These are phyloP conservation scores for Rhododendron ferrugineum DNA, from an alignment of 148 eudicot species.

Conservation along the genomic window DNA sequence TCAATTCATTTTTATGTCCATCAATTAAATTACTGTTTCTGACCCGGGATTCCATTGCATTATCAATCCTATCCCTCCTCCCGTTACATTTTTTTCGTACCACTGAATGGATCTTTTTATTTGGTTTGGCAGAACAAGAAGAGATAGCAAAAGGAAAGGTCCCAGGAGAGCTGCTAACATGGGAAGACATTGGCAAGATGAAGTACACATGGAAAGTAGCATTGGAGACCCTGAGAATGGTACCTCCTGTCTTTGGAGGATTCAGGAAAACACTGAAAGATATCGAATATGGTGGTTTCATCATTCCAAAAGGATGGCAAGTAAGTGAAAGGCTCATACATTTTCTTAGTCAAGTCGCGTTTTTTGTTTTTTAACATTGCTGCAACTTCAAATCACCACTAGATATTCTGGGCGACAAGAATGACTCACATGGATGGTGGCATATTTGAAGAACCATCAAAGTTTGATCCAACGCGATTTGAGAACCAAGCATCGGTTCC, in stretches of 20 bases:
- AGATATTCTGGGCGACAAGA: background rate
- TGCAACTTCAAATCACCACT: background rate
- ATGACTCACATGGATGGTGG: background rate
- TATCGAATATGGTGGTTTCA: constrained; percentile 34
- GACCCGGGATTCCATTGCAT: background rate
- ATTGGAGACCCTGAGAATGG: constrained; percentile 32
- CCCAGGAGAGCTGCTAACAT: constrained; percentile 30
- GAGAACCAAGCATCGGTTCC: constrained; percentile 35
- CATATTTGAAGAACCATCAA: constrained; percentile 38
- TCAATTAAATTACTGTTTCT: background rate
- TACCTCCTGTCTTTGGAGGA: constrained; percentile 40
- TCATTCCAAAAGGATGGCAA: constrained; percentile 53
- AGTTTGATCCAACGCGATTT: constrained; percentile 38
- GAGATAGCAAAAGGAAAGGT: constrained; percentile 26
- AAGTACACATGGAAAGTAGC: constrained; percentile 51
- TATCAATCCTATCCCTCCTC: background rate
- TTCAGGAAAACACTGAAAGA: constrained; percentile 35
- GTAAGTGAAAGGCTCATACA: constrained; percentile 18
- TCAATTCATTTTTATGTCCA: background rate
- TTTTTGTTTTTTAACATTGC: background rate
- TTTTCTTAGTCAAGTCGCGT: background rate
- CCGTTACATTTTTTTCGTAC: background rate
- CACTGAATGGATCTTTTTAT: background rate
- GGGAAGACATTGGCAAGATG: constrained; percentile 50
- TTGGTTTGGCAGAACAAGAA: constrained; percentile 38